A percentile compares a stretch with the other conserved stretches of the same genome.
These are phyloP conservation scores for Rubroboletus pulcherrimus DNA, from an alignment of 768 basidiomycete genomes.

Conservation along the genomic window DNA sequence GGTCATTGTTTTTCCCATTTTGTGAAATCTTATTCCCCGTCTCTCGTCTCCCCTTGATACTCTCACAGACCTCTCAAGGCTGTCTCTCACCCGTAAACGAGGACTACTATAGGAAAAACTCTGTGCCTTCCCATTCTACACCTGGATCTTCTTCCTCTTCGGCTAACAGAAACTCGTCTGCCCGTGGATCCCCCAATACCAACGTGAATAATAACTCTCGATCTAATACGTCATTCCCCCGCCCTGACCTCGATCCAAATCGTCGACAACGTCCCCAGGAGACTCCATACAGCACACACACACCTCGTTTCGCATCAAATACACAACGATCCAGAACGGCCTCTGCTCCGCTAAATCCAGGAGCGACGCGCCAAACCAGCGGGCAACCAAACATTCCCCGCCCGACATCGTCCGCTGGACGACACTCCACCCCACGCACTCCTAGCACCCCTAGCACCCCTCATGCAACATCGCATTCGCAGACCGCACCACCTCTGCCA, in stretches of 20 bases:
- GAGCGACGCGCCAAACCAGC: neutral
- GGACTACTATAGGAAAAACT: conserved; percentile 39
- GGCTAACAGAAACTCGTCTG: conserved; percentile 12
- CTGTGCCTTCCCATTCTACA: conserved; percentile 19
- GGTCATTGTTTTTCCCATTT: conserved; percentile 19
- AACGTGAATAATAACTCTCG: conserved; percentile 18
- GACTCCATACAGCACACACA: conserved; percentile 1
- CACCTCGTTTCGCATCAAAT: conserved; percentile 18
- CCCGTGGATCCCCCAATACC: conserved; percentile 10
- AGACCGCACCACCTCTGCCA: conserved; percentile 35
- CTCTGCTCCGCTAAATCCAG: conserved; percentile 18
- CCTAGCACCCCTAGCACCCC: conserved; percentile 6
- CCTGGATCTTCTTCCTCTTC: conserved; percentile 15
- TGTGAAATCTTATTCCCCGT: neutral
- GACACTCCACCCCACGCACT: conserved; percentile 5
- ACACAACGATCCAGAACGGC: conserved; percentile 19
- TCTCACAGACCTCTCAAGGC: conserved; percentile 50
- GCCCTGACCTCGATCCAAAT: conserved; percentile 61
- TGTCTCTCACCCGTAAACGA: conserved; percentile 61
- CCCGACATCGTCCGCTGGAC: conserved; percentile 20
- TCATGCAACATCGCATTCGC: conserved; percentile 12
- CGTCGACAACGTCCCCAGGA: conserved; percentile 26
- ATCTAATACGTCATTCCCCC: conserved; percentile 42
- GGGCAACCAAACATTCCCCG: conserved; percentile 7
- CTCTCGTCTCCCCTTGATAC: neutral